Conservation (phyloP, 2,329 filamentous ascomycete genomes). For the Ceratocystis colombiana region DNA sequence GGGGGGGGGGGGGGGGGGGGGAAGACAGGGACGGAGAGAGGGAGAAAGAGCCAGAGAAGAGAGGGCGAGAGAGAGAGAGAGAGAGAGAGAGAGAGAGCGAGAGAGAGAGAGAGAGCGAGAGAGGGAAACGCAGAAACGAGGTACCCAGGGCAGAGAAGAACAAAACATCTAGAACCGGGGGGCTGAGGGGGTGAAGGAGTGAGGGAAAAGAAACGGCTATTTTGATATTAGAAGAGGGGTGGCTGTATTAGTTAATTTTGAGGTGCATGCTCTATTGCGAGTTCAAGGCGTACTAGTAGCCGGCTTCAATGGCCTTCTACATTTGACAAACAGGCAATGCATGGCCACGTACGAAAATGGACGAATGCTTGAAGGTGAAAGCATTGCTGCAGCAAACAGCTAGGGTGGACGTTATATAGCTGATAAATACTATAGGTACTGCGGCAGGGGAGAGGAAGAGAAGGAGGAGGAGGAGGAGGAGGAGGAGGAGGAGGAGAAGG, state of each 20-base stretch:
- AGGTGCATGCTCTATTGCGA: background rate
- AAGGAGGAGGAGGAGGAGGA: too few species aligned
- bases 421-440: background rate
- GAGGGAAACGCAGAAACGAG: background rate
- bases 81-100: background rate
- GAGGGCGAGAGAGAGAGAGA: background rate
- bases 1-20: too few species aligned
- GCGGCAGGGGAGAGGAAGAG: background rate
- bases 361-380: background rate
- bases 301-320: background rate
- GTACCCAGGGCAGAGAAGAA: background rate
- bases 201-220: background rate
- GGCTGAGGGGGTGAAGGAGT: background rate
- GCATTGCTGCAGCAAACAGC: background rate
- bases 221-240: background rate
- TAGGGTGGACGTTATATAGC: background rate
- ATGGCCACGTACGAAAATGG: conserved; percentile 5
- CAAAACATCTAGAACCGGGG: background rate
- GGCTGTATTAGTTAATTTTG: background rate
- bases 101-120: background rate
- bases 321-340: background rate
- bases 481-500: background rate
- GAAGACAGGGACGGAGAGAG: background rate
- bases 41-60: background rate
- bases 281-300: background rate